phyloP scores from a whole-genome alignment of 2,329 filamentous ascomycete genomes.

The Rachicladosporium sp. region DNA sequence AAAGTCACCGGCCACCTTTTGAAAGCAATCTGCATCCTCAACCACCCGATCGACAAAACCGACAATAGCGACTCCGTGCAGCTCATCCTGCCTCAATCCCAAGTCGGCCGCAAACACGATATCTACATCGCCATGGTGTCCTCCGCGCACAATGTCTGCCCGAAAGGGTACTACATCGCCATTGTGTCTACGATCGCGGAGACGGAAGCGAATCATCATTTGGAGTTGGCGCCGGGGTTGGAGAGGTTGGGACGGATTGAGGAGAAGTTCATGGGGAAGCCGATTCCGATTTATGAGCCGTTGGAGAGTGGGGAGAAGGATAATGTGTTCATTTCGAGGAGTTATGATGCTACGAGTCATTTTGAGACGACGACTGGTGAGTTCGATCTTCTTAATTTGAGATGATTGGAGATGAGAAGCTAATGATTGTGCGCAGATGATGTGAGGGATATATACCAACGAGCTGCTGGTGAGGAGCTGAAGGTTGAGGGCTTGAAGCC shows the following conservation, averaged over 20 bases:
- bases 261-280: conserved; percentile 90
- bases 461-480: conserved; percentile 72
- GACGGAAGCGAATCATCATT: conserved; percentile 79
- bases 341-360: conserved; percentile 94
- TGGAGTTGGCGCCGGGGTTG: conserved; percentile 85
- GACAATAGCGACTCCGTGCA: conserved; percentile 81
- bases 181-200: conserved; percentile 98
- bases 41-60: conserved; percentile 85
- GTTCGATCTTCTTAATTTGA: too few species aligned
- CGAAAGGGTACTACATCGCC: conserved; percentile 97
- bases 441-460: conserved; percentile 82
- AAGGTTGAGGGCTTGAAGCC: conserved; percentile 80
- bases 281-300: conserved; percentile 90
- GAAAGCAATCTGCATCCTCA: conserved; percentile 94
- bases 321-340: conserved; percentile 96
- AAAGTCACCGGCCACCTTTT: conserved; percentile 80
- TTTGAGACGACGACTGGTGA: conserved; percentile 75
- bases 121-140: conserved; percentile 96
- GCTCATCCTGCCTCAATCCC: conserved; percentile 94
- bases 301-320: conserved; percentile 69
- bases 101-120: conserved; percentile 93
- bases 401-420: too few species aligned
- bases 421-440: conserved; percentile 53
- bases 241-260: conserved; percentile 87
- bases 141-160: conserved; percentile 92